phyloP scores from a whole-genome alignment of 2,329 filamentous ascomycete species.

The Nemania bipapillata region DNA sequence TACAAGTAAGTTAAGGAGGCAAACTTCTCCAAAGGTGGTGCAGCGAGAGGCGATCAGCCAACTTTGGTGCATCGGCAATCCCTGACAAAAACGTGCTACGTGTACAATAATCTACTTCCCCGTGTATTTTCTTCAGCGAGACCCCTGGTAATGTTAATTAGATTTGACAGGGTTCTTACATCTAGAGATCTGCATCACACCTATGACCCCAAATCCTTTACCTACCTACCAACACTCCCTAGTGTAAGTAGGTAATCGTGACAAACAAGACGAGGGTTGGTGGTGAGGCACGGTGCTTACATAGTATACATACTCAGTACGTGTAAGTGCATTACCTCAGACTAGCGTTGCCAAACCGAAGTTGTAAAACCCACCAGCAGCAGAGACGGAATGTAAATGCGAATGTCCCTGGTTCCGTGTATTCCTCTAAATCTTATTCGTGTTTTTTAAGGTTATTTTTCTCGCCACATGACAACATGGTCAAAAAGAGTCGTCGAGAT shows the following conservation, averaged over 20 bases:
- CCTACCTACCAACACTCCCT: not conserved
- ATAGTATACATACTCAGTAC: not conserved
- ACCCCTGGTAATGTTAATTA: conserved; percentile 2
- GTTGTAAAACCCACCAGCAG: conserved; percentile 4
- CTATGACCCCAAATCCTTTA: conserved; percentile 1
- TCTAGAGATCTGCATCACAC: conserved; percentile 21
- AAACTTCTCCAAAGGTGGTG: not conserved
- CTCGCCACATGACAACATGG: conserved; percentile 2
- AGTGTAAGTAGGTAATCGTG: not conserved
- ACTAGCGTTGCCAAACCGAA: not conserved
- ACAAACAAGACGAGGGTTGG: not conserved
- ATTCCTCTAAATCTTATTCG: not conserved
- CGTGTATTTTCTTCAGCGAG: conserved; percentile 14
- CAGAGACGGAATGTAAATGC: conserved; percentile 10
- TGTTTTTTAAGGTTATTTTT: not conserved
- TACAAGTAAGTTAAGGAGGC: not conserved
- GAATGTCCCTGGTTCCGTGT: too few relatives aligned
- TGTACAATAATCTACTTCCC: conserved; percentile 22
- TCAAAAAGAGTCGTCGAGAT: conserved; percentile 2
- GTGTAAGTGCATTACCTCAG: too few relatives aligned
- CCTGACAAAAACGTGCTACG: conserved; percentile 35
- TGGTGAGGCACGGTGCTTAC: not conserved
- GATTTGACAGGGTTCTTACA: conserved; percentile 21
- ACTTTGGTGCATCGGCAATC: conserved; percentile 27
- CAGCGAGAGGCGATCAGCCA: conserved; percentile 20